Conservation (phyloP, 1,284 basidiomycete species). For the Mycosarcoma maydis region DNA sequence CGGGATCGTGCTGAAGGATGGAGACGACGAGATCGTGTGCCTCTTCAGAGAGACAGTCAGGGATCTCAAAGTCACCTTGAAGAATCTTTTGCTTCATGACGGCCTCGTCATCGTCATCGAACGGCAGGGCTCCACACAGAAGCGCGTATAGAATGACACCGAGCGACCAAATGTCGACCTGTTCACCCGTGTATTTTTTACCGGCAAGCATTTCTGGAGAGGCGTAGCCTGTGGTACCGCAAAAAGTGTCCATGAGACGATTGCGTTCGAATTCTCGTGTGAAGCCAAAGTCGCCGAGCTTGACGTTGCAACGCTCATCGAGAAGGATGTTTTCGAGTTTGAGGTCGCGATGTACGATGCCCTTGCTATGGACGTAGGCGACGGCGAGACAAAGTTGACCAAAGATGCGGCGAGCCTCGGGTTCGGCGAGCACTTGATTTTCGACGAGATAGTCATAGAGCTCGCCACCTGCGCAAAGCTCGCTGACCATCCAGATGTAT, state of each 20-base stretch:
- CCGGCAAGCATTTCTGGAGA: conserved; percentile 93
- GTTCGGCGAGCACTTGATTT: conserved; percentile 62
- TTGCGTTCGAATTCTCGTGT: conserved; percentile 91
- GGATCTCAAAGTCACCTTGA: conserved; percentile 87
- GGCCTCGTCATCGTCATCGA: conserved; percentile 93
- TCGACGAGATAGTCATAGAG: conserved; percentile 70
- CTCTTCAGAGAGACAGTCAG: conserved; percentile 81
- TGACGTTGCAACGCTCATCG: conserved; percentile 68
- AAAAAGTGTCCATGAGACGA: conserved; percentile 88
- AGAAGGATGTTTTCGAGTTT: conserved; percentile 72
- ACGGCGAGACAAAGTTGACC: conserved; percentile 68
- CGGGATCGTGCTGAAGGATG: conserved; percentile 82
- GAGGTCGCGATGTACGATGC: conserved; percentile 69
- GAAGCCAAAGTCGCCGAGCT: conserved; percentile 92
- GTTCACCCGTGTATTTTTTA: conserved; percentile 89
- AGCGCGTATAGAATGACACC: conserved; percentile 95
- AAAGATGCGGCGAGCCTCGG: conserved; percentile 67
- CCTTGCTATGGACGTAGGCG: conserved; percentile 67
- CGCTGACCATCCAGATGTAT: conserved; percentile 95
- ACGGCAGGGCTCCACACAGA: conserved; percentile 91
- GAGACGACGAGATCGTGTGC: conserved; percentile 80
- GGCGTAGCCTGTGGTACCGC: conserved; percentile 94
- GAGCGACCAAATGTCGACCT: conserved; percentile 97
- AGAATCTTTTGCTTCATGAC: conserved; percentile 89
- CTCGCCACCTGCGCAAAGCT: conserved; percentile 89